Conservation (phyloP, 2,329 filamentous ascomycete genomes). For the Coniochaeta sp. region DNA sequence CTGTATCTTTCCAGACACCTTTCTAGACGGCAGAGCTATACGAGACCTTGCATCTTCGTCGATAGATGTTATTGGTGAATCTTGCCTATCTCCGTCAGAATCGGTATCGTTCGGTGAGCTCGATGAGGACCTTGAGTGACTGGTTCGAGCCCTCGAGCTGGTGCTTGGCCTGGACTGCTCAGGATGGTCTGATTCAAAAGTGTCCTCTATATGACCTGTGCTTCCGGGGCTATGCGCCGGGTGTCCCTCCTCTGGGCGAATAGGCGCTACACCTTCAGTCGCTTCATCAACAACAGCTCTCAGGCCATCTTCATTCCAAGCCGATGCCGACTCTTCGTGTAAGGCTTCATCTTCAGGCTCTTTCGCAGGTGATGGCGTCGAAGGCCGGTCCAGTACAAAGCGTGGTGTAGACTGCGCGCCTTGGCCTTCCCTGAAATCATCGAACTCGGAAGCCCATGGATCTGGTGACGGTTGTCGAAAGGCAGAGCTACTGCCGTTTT, state of each 20-base stretch:
- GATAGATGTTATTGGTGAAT: constrained; percentile 37
- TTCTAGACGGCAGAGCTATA: constrained; percentile 15
- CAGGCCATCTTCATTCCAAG: not conserved
- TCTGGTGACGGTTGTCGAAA: constrained; percentile 29
- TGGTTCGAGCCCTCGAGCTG: not conserved
- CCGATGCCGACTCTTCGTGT: not conserved
- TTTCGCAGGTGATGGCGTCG: not conserved
- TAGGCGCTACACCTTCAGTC: not conserved
- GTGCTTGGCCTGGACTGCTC: not conserved
- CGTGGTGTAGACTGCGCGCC: constrained; percentile 13
- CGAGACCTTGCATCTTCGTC: constrained; percentile 29
- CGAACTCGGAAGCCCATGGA: constrained; percentile 30
- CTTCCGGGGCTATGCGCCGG: not conserved
- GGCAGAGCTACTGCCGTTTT: constrained; percentile 14
- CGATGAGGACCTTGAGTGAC: constrained; percentile 12
- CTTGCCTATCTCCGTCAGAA: constrained; percentile 22
- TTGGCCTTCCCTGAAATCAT: not conserved
- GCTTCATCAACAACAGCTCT: not conserved
- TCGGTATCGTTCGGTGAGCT: constrained; percentile 21
- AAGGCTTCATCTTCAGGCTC: not conserved
- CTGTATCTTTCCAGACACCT: constrained; percentile 37
- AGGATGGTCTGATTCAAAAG: not conserved
- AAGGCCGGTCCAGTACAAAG: constrained; percentile 10
- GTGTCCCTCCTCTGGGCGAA: not conserved
- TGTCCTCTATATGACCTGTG: not conserved